Percentiles rank a stretch among this genome's conserved stretches.
Conservation (phyloP, 495 filamentous ascomycete species). For the Geoglossum glabrum region DNA sequence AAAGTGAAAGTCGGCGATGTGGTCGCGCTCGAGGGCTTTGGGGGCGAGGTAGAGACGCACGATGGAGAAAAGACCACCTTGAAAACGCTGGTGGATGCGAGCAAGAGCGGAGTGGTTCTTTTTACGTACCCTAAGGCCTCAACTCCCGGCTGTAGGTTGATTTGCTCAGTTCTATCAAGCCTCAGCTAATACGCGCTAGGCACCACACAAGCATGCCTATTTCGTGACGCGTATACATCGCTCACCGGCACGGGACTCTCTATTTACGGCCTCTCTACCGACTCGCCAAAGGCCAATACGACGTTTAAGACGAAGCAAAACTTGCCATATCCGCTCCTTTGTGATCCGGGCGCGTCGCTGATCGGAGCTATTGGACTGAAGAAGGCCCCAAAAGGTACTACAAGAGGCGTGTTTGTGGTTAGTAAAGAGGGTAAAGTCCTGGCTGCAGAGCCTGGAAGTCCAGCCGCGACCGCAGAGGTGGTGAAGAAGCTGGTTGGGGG, state of each 20-base stretch:
- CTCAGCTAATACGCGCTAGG: conserved; percentile 28
- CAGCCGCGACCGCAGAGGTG: conserved; percentile 34
- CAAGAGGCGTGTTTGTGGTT: conserved; percentile 69
- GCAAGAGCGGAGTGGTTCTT: conserved; percentile 68
- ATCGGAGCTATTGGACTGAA: conserved; percentile 58
- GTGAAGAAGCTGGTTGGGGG: conserved; percentile 29
- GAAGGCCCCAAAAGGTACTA: conserved; percentile 56
- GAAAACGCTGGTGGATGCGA: conserved; percentile 55
- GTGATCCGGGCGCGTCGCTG: conserved; percentile 51
- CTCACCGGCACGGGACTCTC: conserved; percentile 63
- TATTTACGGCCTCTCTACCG: conserved; percentile 75
- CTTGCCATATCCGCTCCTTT: conserved; percentile 75
- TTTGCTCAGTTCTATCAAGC: background rate
- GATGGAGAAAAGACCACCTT: conserved; percentile 62
- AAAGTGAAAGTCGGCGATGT: conserved; percentile 24
- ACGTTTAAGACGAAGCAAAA: conserved; percentile 77
- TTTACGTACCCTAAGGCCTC: conserved; percentile 95
- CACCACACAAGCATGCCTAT: conserved; percentile 81
- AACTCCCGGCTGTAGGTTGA: conserved; percentile 79
- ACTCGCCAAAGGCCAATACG: conserved; percentile 75
- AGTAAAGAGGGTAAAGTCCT: conserved; percentile 56
- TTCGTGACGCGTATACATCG: conserved; percentile 60
- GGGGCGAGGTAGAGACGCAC: conserved; percentile 67
- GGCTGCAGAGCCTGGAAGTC: conserved; percentile 37
- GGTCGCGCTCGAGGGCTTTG: conserved; percentile 50